Evolutionary conservation across 345 rosid genomes (phyloP).

Genomic region (Arabidopsis thaliana): DNA sequence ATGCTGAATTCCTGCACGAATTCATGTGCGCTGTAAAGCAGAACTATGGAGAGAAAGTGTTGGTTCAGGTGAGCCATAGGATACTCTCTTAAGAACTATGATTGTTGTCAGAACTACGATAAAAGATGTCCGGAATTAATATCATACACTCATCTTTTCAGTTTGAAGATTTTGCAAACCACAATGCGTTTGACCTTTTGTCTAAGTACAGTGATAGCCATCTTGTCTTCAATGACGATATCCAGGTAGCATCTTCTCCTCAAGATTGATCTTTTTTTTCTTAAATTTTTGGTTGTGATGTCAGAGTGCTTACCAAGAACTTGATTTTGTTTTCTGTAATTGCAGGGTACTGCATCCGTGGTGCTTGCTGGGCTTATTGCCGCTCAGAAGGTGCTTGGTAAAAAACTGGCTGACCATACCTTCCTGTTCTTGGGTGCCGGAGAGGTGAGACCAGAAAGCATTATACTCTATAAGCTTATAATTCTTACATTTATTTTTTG

Average conservation of each 20-base stretch:
- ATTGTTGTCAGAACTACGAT: neutral
- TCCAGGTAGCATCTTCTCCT: constrained; percentile 63
- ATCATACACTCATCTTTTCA: constrained; percentile 46
- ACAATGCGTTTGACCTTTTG: constrained; percentile 92
- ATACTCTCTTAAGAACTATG: constrained; percentile 1
- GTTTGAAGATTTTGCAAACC: constrained; percentile 99
- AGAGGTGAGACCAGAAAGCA: constrained; percentile 64
- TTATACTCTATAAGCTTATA: neutral
- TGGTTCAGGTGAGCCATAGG: constrained; percentile 68
- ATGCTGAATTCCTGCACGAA: constrained; percentile 86
- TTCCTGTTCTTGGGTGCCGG: constrained; percentile 98
- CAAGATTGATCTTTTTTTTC: neutral
- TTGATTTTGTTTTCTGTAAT: constrained; percentile 22
- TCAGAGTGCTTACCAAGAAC: constrained; percentile 20
- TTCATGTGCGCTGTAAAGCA: constrained; percentile 95
- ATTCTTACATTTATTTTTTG: constrained; percentile 5
- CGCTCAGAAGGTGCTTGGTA: constrained; percentile 70
- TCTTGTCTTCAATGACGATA: constrained; percentile 98
- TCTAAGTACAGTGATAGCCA: constrained; percentile 73
- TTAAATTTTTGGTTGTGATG: constrained; percentile 11
- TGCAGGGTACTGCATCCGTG: constrained; percentile 97
- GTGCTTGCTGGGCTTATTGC: constrained; percentile 91
- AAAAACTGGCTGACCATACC: constrained; percentile 76
- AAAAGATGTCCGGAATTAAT: constrained; percentile 1
- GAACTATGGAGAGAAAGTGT: constrained; percentile 95